These are phyloP conservation scores for Akebia trifoliata DNA, from an alignment of 164 flowering plant species.

Conservation along the genomic window DNA sequence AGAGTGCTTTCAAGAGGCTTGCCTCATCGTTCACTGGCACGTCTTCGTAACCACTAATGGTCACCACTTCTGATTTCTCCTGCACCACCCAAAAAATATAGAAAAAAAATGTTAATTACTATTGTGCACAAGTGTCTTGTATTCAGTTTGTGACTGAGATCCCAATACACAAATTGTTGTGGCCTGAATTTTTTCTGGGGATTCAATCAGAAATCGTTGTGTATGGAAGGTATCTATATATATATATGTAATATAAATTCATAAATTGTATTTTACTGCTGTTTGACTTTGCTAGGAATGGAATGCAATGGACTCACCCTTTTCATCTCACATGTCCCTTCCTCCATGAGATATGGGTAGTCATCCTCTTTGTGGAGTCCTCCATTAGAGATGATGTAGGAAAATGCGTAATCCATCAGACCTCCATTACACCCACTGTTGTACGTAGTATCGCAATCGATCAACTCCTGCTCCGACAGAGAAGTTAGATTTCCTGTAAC, in stretches of 20 bases:
- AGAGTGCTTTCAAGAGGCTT: slow-evolving; percentile 75
- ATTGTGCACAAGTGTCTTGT: too few species aligned
- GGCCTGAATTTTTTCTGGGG: too few species aligned
- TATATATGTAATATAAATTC: too few species aligned
- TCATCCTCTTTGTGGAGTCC: slow-evolving; percentile 67
- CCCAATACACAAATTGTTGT: too few species aligned
- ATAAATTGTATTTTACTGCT: too few species aligned
- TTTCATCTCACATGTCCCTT: slow-evolving; percentile 49
- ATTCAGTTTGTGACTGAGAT: too few species aligned
- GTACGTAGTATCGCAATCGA: slow-evolving; percentile 59
- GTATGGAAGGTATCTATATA: too few species aligned
- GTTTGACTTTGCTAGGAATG: too few species aligned
- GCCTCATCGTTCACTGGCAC: slow-evolving; percentile 52
- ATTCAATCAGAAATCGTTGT: too few species aligned
- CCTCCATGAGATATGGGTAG: slow-evolving; percentile 70
- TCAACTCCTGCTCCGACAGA: slow-evolving; percentile 78
- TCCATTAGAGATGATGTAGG: slow-evolving; percentile 42
- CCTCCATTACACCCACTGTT: slow-evolving; percentile 86
- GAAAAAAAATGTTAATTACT: too few species aligned
- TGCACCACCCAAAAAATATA: not conserved
- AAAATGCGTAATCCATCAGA: slow-evolving; percentile 70
- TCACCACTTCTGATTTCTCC: slow-evolving; percentile 35
- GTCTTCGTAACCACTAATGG: slow-evolving; percentile 52
- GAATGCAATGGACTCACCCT: too few species aligned
- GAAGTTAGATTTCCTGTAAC: slow-evolving; percentile 66